A percentile compares a stretch with the other conserved stretches of the same genome.
These are phyloP conservation scores for Penicillium polonicum DNA, from an alignment of 2,329 filamentous ascomycete species.

Conservation along the genomic window DNA sequence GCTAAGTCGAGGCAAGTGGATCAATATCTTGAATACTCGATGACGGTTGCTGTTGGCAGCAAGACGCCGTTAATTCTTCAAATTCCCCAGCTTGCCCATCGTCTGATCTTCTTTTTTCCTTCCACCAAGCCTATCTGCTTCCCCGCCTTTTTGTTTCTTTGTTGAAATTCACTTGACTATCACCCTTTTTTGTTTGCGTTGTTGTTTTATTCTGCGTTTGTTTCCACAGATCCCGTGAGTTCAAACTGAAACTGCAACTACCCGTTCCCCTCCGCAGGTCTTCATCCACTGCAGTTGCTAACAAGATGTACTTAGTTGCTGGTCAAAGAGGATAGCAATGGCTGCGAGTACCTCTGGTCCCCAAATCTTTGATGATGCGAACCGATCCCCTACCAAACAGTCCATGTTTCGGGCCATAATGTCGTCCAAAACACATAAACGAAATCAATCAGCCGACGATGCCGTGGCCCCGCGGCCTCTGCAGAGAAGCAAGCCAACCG, in stretches of 20 bases:
- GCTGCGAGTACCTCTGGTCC: conserved; percentile 32
- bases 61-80: conserved; percentile 24
- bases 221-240: conserved; percentile 24
- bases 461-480: conserved; percentile 19
- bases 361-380: conserved; percentile 41
- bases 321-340: conserved; percentile 36
- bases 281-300: conserved; percentile 7
- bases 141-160: conserved; percentile 9
- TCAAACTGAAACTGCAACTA: conserved; percentile 17
- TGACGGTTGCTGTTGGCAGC: conserved; percentile 28
- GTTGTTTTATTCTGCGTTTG: conserved; percentile 16
- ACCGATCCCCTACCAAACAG: conserved; percentile 37
- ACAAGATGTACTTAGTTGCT: conserved; percentile 30
- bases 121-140: conserved; percentile 8
- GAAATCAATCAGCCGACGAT: conserved; percentile 44
- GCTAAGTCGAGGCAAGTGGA: conserved; percentile 24
- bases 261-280: conserved; percentile 8
- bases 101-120: conserved; percentile 17
- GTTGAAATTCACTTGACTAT: conserved; percentile 2
- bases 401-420: conserved; percentile 56
- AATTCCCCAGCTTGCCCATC: conserved; percentile 24
- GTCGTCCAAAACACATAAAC: conserved; percentile 50
- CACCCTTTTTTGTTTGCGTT: conserved; percentile 9
- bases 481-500: conserved; percentile 47
- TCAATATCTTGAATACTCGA: conserved; percentile 22